Percentiles rank a stretch among this genome's conserved stretches.
phyloP scores from a whole-genome alignment of 1,284 basidiomycete species.

The Tilletia indica region DNA sequence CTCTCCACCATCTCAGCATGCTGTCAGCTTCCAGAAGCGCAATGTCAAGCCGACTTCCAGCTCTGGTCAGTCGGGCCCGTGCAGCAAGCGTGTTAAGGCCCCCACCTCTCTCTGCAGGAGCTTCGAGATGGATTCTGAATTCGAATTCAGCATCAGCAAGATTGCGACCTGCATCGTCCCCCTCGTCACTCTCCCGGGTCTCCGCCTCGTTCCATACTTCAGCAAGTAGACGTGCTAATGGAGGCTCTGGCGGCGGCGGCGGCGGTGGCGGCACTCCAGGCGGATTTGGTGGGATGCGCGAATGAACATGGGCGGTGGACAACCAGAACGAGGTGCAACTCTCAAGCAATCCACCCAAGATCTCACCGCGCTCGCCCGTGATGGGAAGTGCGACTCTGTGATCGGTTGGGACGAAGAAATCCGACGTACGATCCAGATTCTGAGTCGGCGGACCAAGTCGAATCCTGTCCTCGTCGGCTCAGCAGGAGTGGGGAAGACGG shows the following conservation, averaged over 20 bases:
- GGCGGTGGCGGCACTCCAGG: conserved; percentile 25
- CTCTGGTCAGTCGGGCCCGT: no score
- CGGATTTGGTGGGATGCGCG: conserved; percentile 30
- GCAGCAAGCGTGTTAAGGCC: no score
- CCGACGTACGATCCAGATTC: conserved; percentile 77
- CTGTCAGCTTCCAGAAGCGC: no score
- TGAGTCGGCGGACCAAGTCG: conserved; percentile 58
- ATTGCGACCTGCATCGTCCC: no score
- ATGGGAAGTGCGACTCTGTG: conserved; percentile 55
- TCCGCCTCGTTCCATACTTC: conserved; percentile 22
- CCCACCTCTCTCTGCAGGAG: no score
- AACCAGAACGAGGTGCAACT: conserved; percentile 29
- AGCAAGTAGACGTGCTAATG: not conserved
- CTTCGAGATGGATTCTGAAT: no score
- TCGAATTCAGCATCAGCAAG: no score
- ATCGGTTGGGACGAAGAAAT: conserved; percentile 70
- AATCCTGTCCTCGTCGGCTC: conserved; percentile 71
- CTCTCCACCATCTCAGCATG: no score
- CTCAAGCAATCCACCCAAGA: conserved; percentile 36
- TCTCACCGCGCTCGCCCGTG: conserved; percentile 34
- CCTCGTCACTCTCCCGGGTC: not conserved
- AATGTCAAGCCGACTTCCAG: no score
- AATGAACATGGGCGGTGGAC: conserved; percentile 28
- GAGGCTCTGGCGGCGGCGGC: not conserved
- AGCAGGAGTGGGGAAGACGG: conserved; percentile 60